phyloP scores from a whole-genome alignment of 805 yeast genomes.

The Brettanomyces sp. region DNA sequence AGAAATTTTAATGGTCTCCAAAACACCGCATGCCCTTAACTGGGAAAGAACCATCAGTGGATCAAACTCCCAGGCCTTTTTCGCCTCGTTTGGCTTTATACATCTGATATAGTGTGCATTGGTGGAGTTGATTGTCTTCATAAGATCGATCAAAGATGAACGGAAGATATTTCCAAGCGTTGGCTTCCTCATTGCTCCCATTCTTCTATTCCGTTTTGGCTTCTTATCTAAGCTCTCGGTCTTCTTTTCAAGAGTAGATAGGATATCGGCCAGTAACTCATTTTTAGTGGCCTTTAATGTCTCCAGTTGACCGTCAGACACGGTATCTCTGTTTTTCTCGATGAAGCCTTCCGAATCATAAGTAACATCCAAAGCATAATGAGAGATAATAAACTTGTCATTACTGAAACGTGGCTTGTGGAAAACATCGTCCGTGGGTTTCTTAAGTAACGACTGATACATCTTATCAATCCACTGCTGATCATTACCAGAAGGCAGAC shows the following conservation, averaged over 20 bases:
- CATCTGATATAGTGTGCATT: constrained; percentile 96
- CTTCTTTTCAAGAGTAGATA: constrained; percentile 54
- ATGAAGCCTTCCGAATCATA: constrained; percentile 92
- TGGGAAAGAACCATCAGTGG: constrained; percentile 92
- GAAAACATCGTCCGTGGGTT: constrained; percentile 68
- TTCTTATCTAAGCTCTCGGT: constrained; percentile 33
- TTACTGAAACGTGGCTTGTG: constrained; percentile 93
- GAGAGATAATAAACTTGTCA: constrained; percentile 80
- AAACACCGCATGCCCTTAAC: constrained; percentile 95
- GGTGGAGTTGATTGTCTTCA: constrained; percentile 88
- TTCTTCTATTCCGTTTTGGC: constrained; percentile 15
- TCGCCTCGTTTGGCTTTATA: constrained; percentile 91
- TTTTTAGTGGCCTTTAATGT: constrained; percentile 66
- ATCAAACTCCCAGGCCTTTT: constrained; percentile 93
- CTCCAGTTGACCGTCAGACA: constrained; percentile 90
- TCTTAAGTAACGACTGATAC: constrained; percentile 74
- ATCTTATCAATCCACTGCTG: constrained; percentile 87
- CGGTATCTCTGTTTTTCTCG: constrained; percentile 95
- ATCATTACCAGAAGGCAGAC: constrained; percentile 89
- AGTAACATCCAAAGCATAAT: constrained; percentile 89
- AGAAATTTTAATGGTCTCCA: constrained; percentile 91
- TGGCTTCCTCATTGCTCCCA: constrained; percentile 49
- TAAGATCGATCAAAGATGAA: constrained; percentile 81
- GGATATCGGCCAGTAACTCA: constrained; percentile 52
- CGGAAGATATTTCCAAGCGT: constrained; percentile 94